These are phyloP conservation scores for Tetrapisispora taiwanensis DNA, from an alignment of 805 yeast genomes.

Conservation along the genomic window DNA sequence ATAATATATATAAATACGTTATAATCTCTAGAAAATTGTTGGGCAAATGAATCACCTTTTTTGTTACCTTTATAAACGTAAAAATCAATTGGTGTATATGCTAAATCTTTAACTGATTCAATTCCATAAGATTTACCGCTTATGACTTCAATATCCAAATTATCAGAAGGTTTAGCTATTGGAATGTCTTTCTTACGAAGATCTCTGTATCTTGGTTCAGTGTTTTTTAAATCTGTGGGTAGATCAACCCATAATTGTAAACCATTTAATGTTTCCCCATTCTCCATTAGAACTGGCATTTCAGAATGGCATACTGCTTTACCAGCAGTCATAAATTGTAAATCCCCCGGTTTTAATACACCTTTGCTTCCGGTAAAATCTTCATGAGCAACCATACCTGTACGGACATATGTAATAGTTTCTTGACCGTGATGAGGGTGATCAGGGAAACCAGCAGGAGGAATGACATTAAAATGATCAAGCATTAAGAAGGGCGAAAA, in stretches of 20 bases:
- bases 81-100: conserved; percentile 72
- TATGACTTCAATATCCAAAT: conserved; percentile 53
- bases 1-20: conserved; percentile 62
- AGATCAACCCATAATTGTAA: conserved; percentile 85
- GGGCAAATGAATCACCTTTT: conserved; percentile 49
- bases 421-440: conserved; percentile 81
- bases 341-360: conserved; percentile 65
- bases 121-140: conserved; percentile 71
- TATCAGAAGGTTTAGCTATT: conserved; percentile 51
- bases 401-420: conserved; percentile 58
- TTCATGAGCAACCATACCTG: conserved; percentile 67
- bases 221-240: conserved; percentile 52
- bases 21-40: conserved; percentile 48
- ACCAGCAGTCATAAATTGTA: conserved; percentile 93
- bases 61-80: conserved; percentile 57
- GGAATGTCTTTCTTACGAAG: conserved; percentile 64
- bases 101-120: conserved; percentile 62
- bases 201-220: conserved; percentile 71
- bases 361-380: conserved; percentile 85
- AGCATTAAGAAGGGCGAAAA: conserved; percentile 76
- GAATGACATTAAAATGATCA: conserved; percentile 61
- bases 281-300: conserved; percentile 55
- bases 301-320: conserved; percentile 79
- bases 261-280: conserved; percentile 47
- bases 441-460: conserved; percentile 70